phyloP scores from a whole-genome alignment of 331 rosid species.

The Phaseolus coccineus region DNA sequence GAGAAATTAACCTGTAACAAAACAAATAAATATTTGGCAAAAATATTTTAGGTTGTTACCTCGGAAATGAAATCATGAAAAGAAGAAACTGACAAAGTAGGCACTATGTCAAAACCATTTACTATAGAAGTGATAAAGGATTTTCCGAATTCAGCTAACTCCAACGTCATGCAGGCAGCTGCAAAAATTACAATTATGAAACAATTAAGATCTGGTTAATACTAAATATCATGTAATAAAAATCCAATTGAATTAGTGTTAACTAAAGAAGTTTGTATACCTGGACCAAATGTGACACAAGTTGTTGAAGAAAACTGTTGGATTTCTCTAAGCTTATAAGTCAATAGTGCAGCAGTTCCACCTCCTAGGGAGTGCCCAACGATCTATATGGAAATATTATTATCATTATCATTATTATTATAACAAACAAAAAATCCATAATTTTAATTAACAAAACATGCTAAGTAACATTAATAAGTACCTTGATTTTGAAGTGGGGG shows the following conservation, averaged over 20 bases:
- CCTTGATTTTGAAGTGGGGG: conserved; percentile 77
- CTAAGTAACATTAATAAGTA: not conserved
- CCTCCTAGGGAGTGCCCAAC: too few species aligned
- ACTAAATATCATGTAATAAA: too few species aligned
- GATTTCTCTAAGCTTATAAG: too few species aligned
- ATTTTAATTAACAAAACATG: not conserved
- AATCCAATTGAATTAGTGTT: too few species aligned
- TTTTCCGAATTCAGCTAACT: conserved; percentile 87
- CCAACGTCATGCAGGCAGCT: conserved; percentile 92
- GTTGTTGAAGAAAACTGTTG: too few species aligned
- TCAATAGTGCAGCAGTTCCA: too few species aligned
- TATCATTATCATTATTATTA: too few species aligned
- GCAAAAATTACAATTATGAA: conserved; percentile 44
- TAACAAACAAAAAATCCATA: too few species aligned
- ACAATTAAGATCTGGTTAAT: not conserved
- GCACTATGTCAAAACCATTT: conserved; percentile 83
- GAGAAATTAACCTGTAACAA: not conserved
- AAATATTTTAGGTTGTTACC: conserved; percentile 43
- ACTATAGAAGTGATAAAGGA: conserved; percentile 73
- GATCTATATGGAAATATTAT: too few species aligned
- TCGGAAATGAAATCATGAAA: conserved; percentile 74
- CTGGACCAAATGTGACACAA: too few species aligned
- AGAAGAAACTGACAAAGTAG: conserved; percentile 71
- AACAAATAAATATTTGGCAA: too few species aligned
- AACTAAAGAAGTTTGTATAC: too few species aligned